These are phyloP conservation scores for Aspergillus mulundensis DNA, from an alignment of 495 filamentous ascomycete genomes.

Conservation along the genomic window DNA sequence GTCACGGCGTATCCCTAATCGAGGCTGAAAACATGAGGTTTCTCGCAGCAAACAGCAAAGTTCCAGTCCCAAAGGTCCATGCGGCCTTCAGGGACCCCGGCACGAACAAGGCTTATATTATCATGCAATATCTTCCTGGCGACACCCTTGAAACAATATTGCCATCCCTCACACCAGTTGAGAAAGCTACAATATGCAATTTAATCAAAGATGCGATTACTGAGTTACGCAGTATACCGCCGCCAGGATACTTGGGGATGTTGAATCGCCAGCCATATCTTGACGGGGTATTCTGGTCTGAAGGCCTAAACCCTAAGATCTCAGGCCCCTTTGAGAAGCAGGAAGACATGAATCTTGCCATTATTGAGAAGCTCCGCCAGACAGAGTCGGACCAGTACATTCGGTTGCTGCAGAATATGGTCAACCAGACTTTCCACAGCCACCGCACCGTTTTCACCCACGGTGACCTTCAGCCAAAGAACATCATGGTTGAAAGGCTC, in stretches of 20 bases:
- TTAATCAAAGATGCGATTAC: constrained; percentile 15
- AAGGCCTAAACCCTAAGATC: constrained; percentile 5
- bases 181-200: constrained; percentile 12
- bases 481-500: no score
- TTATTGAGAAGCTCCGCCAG: constrained; percentile 7
- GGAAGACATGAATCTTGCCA: constrained; percentile 7
- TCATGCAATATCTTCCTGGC: constrained; percentile 23
- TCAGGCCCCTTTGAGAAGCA: constrained; percentile 13
- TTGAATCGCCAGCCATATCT: constrained; percentile 9
- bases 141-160: constrained; percentile 13
- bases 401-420: constrained; percentile 16
- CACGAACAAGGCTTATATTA: constrained; percentile 17
- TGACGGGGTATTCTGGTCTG: constrained; percentile 12
- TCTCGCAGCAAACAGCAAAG: constrained; percentile 19
- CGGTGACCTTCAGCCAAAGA: no score
- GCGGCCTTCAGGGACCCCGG: constrained; percentile 16
- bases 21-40: constrained; percentile 25
- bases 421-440: constrained; percentile 15
- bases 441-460: no score
- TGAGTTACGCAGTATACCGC: constrained; percentile 9
- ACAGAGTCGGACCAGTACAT: constrained; percentile 10
- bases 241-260: constrained; percentile 11
- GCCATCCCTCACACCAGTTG: constrained; percentile 1
- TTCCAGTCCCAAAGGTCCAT: constrained; percentile 21
- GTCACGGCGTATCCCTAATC: constrained; percentile 5